Conservation (phyloP, 176 grass and related monocot genomes). For the Lolium rigidum region DNA sequence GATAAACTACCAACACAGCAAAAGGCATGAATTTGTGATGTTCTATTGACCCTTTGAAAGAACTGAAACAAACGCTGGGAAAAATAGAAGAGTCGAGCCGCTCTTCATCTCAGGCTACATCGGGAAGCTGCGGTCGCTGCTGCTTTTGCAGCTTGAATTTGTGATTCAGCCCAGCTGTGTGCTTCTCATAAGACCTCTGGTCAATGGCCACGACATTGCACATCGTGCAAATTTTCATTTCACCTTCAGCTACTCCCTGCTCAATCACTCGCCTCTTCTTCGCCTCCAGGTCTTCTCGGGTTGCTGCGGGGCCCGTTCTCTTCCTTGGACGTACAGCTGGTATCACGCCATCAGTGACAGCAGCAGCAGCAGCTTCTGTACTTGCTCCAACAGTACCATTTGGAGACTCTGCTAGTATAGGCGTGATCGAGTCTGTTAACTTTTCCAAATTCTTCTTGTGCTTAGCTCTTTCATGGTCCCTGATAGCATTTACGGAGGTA, state of each 20-base stretch:
- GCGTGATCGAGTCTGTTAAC: conserved; percentile 58
- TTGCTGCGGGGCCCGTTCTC: conserved; percentile 47
- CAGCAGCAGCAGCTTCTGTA: conserved; percentile 13
- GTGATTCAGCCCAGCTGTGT: conserved; percentile 76
- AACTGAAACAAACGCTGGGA: neutral
- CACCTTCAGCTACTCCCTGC: conserved; percentile 50
- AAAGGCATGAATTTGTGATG: no score
- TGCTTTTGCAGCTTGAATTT: conserved; percentile 54
- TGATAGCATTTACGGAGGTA: conserved; percentile 29
- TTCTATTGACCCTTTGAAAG: neutral
- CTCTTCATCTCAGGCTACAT: conserved; percentile 10
- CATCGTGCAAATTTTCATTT: conserved; percentile 58
- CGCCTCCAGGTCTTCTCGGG: conserved; percentile 57
- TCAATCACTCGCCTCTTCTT: conserved; percentile 70
- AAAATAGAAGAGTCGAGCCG: neutral
- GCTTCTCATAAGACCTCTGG: conserved; percentile 69
- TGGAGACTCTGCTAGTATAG: conserved; percentile 39
- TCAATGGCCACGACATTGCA: conserved; percentile 73
- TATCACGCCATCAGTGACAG: conserved; percentile 3
- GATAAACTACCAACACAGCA: no score
- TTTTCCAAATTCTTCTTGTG: conserved; percentile 83
- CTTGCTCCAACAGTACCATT: conserved; percentile 19
- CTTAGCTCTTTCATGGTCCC: conserved; percentile 63
- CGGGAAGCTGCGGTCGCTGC: conserved; percentile 34
- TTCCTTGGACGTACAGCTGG: conserved; percentile 40